Evolutionary conservation across 257 asterid genomes (phyloP).

Genomic region (Catharanthus roseus): DNA sequence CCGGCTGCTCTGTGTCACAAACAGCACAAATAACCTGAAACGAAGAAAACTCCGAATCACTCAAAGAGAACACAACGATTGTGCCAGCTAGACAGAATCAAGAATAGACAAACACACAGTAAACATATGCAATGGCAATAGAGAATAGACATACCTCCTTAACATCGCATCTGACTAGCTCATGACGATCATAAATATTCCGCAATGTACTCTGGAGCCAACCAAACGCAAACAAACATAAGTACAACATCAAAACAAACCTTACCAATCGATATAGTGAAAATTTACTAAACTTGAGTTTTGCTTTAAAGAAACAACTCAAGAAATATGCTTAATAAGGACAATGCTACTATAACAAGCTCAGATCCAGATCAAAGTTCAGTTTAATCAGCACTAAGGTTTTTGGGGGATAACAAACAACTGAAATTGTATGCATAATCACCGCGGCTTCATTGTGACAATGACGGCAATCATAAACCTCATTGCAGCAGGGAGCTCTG

Average conservation of each 20-base stretch:
- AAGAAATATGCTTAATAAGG: neutral
- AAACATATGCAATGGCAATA: slow-evolving; percentile 20
- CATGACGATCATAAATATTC: slow-evolving; percentile 70
- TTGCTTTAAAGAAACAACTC: neutral
- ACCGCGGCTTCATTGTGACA: slow-evolving; percentile 46
- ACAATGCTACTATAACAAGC: neutral
- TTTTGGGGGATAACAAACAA: neutral
- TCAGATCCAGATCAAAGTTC: slow-evolving; percentile 6
- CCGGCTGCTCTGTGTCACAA: slow-evolving; percentile 96
- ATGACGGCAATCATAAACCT: slow-evolving; percentile 41
- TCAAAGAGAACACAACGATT: neutral
- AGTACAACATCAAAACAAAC: neutral
- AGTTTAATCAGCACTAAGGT: neutral
- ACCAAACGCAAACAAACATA: slow-evolving; percentile 11
- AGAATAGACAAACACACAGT: neutral
- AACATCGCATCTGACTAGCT: slow-evolving; percentile 65
- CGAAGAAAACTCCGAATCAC: neutral
- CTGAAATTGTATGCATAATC: neutral
- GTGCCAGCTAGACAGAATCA: slow-evolving; percentile 1
- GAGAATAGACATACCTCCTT: slow-evolving; percentile 57
- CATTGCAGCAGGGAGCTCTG: slow-evolving; percentile 46
- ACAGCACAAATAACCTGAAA: slow-evolving; percentile 92
- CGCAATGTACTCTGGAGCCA: slow-evolving; percentile 53
- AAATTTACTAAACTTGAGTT: neutral
- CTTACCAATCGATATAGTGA: neutral